Base-by-base conservation (phyloP, 306 rosid genomes). In the Gleditsia sinensis region DNA sequence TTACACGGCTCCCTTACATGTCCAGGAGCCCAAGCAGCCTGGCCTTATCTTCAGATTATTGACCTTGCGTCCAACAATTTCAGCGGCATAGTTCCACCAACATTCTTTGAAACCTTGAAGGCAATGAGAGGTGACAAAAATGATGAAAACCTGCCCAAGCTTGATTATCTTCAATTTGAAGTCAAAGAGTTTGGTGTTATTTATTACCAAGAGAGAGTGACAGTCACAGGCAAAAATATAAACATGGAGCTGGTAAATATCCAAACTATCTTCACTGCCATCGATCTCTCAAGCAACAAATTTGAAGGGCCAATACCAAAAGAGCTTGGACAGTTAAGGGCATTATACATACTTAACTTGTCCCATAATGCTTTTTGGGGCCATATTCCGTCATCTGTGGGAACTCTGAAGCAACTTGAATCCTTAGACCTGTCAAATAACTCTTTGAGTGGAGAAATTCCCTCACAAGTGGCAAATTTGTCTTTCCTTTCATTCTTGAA, bases 321-420 rank as follows among this genome's bases (percentile, higher is more conserved):
- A n/a, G n/a, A n/a, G n/a, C n/a, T n/a, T n/a, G n/a, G n/a, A n/a
- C n/a, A n/a, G n/a, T n/a, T 33, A 45, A 53, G n/a, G 16, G 49
- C 68, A 16, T 17, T 78, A 13, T 5, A 11, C 27, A 65, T 24
- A 2, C 58, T 77, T 67, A 69, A 77, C 14, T 23, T 77, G 9
- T 77, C 71, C 17, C 40, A 69, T 27, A 82, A 74, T 63, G 67
- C 30, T 30, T 6, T 83, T 1, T 54, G 50, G 0, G 82, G 85
- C 0, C 56, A 56, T 37, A 86, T 86, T 17, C 79, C 88, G 17
- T 53, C 78, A 12, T 65, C 84, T 7, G 5, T 86, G 0, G 82
- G 79, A 12, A 62, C 72, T 5, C 1, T 83, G 71, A 40, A 0
- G 0, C 14, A 53, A n/a, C n/a, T n/a, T n/a, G n/a, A n/a, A n/a